phyloP scores from a whole-genome alignment of 495 filamentous ascomycete genomes.

The Penicillium salamii region DNA sequence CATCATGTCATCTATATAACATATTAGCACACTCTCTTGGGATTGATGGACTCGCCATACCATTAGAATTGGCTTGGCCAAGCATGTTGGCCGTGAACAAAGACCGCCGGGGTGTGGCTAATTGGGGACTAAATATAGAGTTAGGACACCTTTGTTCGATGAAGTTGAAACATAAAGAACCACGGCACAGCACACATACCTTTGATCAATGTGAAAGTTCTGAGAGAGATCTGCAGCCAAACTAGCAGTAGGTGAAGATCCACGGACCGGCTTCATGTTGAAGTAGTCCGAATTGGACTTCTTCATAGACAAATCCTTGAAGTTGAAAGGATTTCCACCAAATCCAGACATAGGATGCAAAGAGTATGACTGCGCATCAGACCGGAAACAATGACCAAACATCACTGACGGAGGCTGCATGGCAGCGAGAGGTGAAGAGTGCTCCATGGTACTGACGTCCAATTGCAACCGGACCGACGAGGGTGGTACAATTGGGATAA shows the following conservation, averaged over 20 bases:
- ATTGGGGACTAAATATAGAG: slow-evolving; percentile 67
- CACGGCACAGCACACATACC: slow-evolving; percentile 50
- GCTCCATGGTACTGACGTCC: slow-evolving; percentile 61
- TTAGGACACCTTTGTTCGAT: slow-evolving; percentile 20
- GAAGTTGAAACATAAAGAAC: neutral
- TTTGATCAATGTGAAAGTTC: slow-evolving; percentile 92
- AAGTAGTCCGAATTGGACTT: slow-evolving; percentile 63
- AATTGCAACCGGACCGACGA: slow-evolving; percentile 9
- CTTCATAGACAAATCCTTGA: slow-evolving; percentile 70
- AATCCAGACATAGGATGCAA: slow-evolving; percentile 49
- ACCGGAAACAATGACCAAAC: slow-evolving; percentile 53
- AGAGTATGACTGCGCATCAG: slow-evolving; percentile 50
- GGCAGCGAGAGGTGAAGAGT: slow-evolving; percentile 89
- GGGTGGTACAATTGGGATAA: slow-evolving; percentile 11
- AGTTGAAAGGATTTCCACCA: slow-evolving; percentile 66
- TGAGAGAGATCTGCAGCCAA: slow-evolving; percentile 91
- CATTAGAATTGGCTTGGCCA: slow-evolving; percentile 61
- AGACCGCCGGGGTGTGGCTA: slow-evolving; percentile 87
- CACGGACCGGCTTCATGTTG: slow-evolving; percentile 72
- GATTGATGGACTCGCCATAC: slow-evolving; percentile 49
- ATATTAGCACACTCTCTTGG: slow-evolving; percentile 8
- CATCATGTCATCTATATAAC: slow-evolving; percentile 54
- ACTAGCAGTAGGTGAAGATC: slow-evolving; percentile 86
- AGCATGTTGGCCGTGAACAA: slow-evolving; percentile 84
- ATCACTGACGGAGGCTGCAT: slow-evolving; percentile 78